Evolutionary conservation across 805 yeast genomes (phyloP).

Genomic region (Jamesozyma hellenica): DNA sequence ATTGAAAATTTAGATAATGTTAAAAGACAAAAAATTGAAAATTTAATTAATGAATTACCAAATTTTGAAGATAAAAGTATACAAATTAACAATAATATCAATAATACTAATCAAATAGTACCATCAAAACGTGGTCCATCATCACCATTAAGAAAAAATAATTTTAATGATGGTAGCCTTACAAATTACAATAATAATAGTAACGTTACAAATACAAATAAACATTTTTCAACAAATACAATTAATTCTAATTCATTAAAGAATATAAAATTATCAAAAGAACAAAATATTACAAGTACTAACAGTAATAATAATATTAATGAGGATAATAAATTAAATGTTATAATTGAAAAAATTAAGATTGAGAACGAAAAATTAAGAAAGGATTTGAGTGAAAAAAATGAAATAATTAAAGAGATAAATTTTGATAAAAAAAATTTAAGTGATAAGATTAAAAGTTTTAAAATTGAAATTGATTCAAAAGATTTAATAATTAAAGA

Average conservation of each 20-base stretch:
- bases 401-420: conserved; percentile 4
- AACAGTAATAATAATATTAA: neutral
- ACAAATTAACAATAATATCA: neutral
- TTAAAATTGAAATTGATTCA: conserved; percentile 5
- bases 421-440: conserved; percentile 9
- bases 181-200: neutral
- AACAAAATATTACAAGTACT: neutral
- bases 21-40: conserved; percentile 5
- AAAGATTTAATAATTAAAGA: conserved; percentile 16
- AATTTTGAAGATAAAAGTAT: neutral
- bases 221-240: neutral
- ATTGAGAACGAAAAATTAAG: neutral
- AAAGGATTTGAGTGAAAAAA: neutral
- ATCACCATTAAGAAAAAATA: conserved; percentile 64
- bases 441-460: neutral
- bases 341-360: neutral
- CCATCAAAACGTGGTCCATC: conserved; percentile 65
- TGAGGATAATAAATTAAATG: neutral
- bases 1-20: conserved; percentile 29
- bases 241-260: neutral
- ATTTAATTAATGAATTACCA: neutral
- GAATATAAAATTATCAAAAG: conserved; percentile 2
- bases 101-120: conserved; percentile 20
- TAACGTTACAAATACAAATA: no score
- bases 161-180: no score